These are phyloP conservation scores for Claviceps pazoutovae DNA, from an alignment of 2,329 filamentous ascomycete genomes.

Conservation along the genomic window DNA sequence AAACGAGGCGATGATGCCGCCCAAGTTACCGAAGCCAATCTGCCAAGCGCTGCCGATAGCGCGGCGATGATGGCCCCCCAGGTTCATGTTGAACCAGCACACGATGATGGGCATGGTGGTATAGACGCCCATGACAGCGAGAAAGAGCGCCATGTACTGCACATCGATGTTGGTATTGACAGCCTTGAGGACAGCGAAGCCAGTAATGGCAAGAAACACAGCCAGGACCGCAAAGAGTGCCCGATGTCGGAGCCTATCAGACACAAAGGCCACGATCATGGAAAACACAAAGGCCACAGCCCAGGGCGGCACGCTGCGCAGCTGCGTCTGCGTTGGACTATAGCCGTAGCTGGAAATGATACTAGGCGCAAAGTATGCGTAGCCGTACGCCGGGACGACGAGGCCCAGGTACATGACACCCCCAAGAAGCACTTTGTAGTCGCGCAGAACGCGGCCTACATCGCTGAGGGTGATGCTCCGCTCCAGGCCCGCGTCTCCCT, in stretches of 20 bases:
- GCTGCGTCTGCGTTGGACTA: constrained; percentile 40
- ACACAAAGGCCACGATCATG: constrained; percentile 58
- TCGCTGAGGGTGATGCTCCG: constrained; percentile 45
- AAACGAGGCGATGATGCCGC: constrained; percentile 66
- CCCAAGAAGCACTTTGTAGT: constrained; percentile 60
- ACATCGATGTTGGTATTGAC: constrained; percentile 53
- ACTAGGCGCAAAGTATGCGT: constrained; percentile 62
- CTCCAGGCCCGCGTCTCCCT: constrained; percentile 53
- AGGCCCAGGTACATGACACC: constrained; percentile 73
- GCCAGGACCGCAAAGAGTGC: constrained; percentile 58
- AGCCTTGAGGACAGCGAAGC: constrained; percentile 60
- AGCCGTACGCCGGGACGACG: constrained; percentile 64
- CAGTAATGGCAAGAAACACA: constrained; percentile 54
- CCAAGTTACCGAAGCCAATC: constrained; percentile 65
- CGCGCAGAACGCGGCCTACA: constrained; percentile 50
- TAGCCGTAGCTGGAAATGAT: constrained; percentile 59
- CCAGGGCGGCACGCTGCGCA: constrained; percentile 45
- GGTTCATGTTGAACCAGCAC: constrained; percentile 74
- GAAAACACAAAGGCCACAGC: constrained; percentile 63
- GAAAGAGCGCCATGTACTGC: constrained; percentile 69
- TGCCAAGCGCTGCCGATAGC: constrained; percentile 64
- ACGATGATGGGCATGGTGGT: constrained; percentile 80
- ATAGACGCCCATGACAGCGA: constrained; percentile 69
- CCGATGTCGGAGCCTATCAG: constrained; percentile 59
- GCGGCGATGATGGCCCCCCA: constrained; percentile 57